Base-by-base conservation (phyloP, 1,284 basidiomycete genomes). In the Singerocomus inundabilis region DNA sequence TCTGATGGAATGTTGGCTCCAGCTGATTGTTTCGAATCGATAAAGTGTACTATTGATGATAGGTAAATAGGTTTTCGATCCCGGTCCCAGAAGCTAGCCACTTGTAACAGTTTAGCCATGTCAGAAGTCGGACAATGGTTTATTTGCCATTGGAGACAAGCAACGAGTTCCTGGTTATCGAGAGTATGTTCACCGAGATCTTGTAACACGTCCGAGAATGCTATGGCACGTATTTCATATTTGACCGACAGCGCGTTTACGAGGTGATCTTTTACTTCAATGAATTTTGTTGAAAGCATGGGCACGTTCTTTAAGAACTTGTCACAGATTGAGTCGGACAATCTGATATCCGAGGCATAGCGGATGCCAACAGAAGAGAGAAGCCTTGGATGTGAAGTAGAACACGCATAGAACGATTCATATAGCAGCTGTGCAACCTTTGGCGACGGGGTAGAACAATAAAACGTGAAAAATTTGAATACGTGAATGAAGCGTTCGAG, bases 121-220 rank as follows among this genome's bases (percentile, higher is more conserved):
- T 66, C 24, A 86, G 79, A 37, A 84, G 73, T 18, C 74, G 71
- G 7, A 70, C 61, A 39, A 81, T 67, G 69, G 24, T 71, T 69
- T 46, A 88, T 81, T 90, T 94, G 97, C 96, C 96, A 99, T 51
- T 83, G 81, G 56, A 98, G 74, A 67, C 91, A 95, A 5, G 84
- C 84, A 18, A 86, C 68, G 72, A 91, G 87, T 68, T 98, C 93
- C 12, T 75, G 70, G 57, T 91, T 81, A 0, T 70, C 70, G 16
- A 99, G 75, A 1, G 95, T 87, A 12, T 91, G 77, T 3, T 77
- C 69, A 13, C 81, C 79, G 6, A 99, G 77, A 66, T 97, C 93
- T 44, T 77, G 72, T 44, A 98, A 74, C 16, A 98, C 91, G 64
- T 99, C 97, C 16, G 84, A 75, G 61, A 97, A 91, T 0, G 83